Evolutionary conservation across 2,329 filamentous ascomycete genomes (phyloP), one percentile per base, ranked within the genome.

Genomic region (Herpotrichia juniperi): DNA sequence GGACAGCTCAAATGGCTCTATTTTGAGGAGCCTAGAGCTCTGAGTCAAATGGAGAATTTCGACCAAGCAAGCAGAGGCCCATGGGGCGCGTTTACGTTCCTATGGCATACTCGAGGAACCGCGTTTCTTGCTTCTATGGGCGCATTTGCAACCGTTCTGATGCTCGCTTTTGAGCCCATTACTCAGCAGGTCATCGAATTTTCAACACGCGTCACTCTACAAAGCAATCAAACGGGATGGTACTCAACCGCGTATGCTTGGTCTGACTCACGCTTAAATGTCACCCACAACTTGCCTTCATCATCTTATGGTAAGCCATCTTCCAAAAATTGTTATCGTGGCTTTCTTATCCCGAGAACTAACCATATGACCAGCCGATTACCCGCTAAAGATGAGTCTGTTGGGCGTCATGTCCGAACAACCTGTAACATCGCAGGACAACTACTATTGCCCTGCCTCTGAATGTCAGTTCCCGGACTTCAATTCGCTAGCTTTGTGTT

Each of bases 1-100:
- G 62, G 65, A 34, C 74, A 77, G 51, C 56, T 74, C 28, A 75
- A 75, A 56, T 76, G 74, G 74, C 14, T 55, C 8, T 61, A 69
- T 47, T 69, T 67, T 46, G 32, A 53, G 8, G 42, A 48, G 10
- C 35, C 45, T 12, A 59, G 50, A 12, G 49, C 42, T 21, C 53
- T 74, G 11, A 34, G 51, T 16, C 51, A 69, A 28, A 56, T 71
- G 14, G 61, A 69, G 35, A 16, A 55, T 6, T 71, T 67, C 24
- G 68, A 72, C 32, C 56, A 59, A 16, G 43, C 43, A 16, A 42
- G 39, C 19, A 42, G 39, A 25, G 67, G 69, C 3, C 58, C 67
- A 14, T 63, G 59, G 59, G 68, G 68, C 1, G 47, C 68, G 14
- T 26, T 65, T 14, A 21, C 58, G 21, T 48, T 68, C 10, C 47